phyloP scores from a whole-genome alignment of 2,329 filamentous ascomycete genomes.

The Trichoderma afroharzianum region DNA sequence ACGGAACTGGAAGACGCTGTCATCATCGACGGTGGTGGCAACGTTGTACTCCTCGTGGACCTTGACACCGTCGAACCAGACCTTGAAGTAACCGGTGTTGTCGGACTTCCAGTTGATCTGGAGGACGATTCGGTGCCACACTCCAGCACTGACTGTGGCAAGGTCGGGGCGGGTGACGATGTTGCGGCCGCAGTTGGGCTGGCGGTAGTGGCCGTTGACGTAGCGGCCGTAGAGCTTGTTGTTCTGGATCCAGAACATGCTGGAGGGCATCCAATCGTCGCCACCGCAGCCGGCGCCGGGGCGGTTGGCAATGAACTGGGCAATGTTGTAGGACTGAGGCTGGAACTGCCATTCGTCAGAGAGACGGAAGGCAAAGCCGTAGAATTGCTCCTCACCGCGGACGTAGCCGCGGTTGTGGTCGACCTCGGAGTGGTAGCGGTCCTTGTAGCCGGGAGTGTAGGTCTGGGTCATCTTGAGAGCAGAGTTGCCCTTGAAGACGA shows the following conservation, averaged over 20 bases:
- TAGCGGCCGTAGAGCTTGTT: conserved; percentile 42
- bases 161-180: conserved; percentile 28
- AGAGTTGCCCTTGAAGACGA: conserved; percentile 35
- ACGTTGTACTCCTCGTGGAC: conserved; percentile 39
- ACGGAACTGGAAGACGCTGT: conserved; percentile 42
- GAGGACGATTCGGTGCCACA: conserved; percentile 46
- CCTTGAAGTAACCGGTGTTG: conserved; percentile 40
- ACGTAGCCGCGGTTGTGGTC: conserved; percentile 42
- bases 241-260: conserved; percentile 45
- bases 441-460: conserved; percentile 39
- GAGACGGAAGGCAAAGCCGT: conserved; percentile 51
- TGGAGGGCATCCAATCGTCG: conserved; percentile 47
- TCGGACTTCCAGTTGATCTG: conserved; percentile 45
- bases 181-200: conserved; percentile 26
- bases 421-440: conserved; percentile 49
- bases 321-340: conserved; percentile 45
- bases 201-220: conserved; percentile 27
- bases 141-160: conserved; percentile 38
- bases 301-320: conserved; percentile 51
- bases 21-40: conserved; percentile 44
- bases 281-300: conserved; percentile 37
- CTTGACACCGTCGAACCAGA: conserved; percentile 46
- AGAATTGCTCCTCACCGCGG: conserved; percentile 43
- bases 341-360: conserved; percentile 43
- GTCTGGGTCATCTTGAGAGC: conserved; percentile 45